A percentile compares a stretch with the other conserved stretches of the same genome.
These are phyloP conservation scores for Coemansia sp. DNA, from an alignment of 192 early-diverging fungal genomes.

Conservation along the genomic window DNA sequence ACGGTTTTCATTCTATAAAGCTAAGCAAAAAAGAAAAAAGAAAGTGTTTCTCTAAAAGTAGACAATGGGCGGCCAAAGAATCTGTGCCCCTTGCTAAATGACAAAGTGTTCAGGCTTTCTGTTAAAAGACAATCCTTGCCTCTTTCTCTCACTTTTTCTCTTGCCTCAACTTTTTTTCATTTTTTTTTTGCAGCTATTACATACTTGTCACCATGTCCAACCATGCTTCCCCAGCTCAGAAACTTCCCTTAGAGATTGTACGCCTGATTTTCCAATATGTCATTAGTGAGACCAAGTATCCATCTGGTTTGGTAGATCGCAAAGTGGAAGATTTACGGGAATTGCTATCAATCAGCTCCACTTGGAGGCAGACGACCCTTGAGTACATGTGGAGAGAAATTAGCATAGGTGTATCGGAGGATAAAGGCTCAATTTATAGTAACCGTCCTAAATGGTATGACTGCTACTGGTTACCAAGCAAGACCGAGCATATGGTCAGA, in stretches of 20 bases:
- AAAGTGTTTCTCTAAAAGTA: not conserved
- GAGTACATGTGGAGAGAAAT: not conserved
- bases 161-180: not conserved
- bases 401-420: too few species aligned
- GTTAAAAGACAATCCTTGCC: not conserved
- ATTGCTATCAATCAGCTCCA: not conserved
- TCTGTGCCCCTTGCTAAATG: not conserved
- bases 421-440: too few species aligned
- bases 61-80: not conserved
- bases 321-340: not conserved
- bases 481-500: not conserved
- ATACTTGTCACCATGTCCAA: not conserved
- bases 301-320: not conserved
- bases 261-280: not conserved
- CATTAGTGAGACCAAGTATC: not conserved
- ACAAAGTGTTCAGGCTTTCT: not conserved
- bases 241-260: not conserved
- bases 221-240: not conserved
- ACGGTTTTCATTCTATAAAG: not conserved
- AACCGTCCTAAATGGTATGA: not conserved
- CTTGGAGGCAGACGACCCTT: not conserved
- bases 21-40: not conserved
- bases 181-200: not conserved
- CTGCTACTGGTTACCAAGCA: not conserved
- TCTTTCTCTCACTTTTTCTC: not conserved